These are phyloP conservation scores for Bacidia rubella DNA, from an alignment of 495 filamentous ascomycete genomes.

Conservation along the genomic window DNA sequence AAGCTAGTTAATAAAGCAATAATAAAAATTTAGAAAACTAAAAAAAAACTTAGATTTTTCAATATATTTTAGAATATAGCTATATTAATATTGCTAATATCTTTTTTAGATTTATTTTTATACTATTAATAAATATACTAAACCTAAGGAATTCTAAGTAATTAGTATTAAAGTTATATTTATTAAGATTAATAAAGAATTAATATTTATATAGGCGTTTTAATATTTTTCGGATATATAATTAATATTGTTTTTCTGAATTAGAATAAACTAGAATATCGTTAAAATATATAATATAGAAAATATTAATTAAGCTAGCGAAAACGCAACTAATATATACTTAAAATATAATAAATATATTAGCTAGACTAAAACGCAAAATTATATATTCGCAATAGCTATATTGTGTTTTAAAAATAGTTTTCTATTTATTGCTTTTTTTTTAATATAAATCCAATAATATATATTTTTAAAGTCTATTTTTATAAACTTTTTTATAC, in stretches of 20 bases:
- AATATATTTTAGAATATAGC: conserved; percentile 5
- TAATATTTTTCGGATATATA: conserved; percentile 3
- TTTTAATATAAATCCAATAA: too few species aligned
- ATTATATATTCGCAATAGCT: conserved; percentile 16
- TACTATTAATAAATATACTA: conserved; percentile 4
- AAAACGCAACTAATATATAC: conserved; percentile 10
- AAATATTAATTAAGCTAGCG: too few species aligned
- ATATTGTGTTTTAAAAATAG: too few species aligned
- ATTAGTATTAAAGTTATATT: conserved; percentile 7
- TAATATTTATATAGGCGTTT: conserved; percentile 12
- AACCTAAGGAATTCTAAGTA: conserved; percentile 15
- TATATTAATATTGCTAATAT: conserved; percentile 13
- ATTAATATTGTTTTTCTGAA: conserved; percentile 10
- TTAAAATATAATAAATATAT: conserved; percentile 7
- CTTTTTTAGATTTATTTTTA: conserved; percentile 13
- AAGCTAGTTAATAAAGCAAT: too few species aligned
- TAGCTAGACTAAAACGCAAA: conserved; percentile 11
- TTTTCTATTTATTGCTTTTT: too few species aligned
- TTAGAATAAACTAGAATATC: too few species aligned
- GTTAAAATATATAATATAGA: too few species aligned
- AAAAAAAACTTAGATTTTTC: conserved; percentile 15
- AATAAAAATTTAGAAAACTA: conserved; percentile 14
- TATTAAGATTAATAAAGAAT: conserved; percentile 9
- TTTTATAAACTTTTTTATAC: too few species aligned
- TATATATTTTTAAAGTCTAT: too few species aligned